Evolutionary conservation across 768 basidiomycete species (phyloP).

Genomic region (Pisolithus orientalis): DNA sequence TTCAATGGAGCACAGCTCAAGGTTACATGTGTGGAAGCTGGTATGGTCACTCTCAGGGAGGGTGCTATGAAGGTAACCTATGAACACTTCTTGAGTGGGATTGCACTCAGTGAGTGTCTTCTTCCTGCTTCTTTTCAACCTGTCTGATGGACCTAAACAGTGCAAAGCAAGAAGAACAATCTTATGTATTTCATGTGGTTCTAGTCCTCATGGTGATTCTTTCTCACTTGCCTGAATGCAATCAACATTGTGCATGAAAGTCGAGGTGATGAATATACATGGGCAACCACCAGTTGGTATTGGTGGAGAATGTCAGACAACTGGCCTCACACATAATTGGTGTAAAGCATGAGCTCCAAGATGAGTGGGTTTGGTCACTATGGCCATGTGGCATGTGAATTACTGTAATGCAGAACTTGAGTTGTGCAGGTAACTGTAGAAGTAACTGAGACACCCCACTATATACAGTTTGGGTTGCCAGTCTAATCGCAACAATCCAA

Average conservation of each 20-base stretch:
- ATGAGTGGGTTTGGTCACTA: too few species aligned
- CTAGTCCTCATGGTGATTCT: not conserved
- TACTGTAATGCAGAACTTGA: too few species aligned
- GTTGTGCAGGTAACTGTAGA: too few species aligned
- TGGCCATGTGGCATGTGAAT: too few species aligned
- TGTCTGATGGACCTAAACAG: slow-evolving; percentile 39
- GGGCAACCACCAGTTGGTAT: too few species aligned
- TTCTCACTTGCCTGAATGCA: not conserved
- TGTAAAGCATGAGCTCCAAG: too few species aligned
- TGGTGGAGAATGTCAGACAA: too few species aligned
- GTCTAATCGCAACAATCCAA: too few species aligned
- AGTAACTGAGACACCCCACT: too few species aligned
- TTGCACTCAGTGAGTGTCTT: slow-evolving; percentile 65
- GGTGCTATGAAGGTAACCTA: slow-evolving; percentile 85
- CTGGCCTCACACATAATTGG: too few species aligned
- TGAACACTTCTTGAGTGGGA: slow-evolving; percentile 93
- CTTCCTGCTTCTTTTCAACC: not conserved
- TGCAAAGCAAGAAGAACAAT: slow-evolving; percentile 99
- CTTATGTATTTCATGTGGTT: slow-evolving; percentile 87
- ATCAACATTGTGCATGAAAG: not conserved
- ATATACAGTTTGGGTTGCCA: too few species aligned
- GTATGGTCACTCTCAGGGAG: slow-evolving; percentile 96
- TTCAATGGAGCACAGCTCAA: slow-evolving; percentile 97
- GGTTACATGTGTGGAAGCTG: slow-evolving; percentile 98
- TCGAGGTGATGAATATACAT: not conserved